phyloP scores from a whole-genome alignment of 163 green algal species.

The Chlamydomonas reinhardtii region DNA sequence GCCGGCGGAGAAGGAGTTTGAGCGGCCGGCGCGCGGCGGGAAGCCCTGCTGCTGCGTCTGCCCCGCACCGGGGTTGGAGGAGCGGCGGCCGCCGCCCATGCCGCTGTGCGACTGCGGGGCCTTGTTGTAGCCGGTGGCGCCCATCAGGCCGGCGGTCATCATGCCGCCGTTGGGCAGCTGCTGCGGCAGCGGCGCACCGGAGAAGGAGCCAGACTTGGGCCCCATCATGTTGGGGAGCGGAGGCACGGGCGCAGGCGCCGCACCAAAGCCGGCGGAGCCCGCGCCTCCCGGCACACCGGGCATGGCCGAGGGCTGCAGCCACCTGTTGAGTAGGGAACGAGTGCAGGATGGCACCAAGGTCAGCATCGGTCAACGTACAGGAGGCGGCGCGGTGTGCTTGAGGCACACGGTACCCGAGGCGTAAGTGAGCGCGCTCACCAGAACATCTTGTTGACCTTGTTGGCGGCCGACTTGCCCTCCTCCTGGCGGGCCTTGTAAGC shows the following conservation, averaged over 20 bases:
- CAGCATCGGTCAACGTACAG: too few species aligned
- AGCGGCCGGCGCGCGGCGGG: slow-evolving; percentile 3
- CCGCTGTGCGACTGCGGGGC: not conserved
- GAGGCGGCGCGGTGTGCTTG: too few species aligned
- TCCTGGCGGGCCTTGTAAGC: slow-evolving; percentile 44
- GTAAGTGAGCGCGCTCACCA: slow-evolving; percentile 1
- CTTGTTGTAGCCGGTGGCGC: not conserved
- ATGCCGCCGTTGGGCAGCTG: not conserved
- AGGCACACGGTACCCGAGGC: too few species aligned
- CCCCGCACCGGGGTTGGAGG: slow-evolving; percentile 1
- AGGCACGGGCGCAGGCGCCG: not conserved
- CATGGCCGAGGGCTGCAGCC: slow-evolving; percentile 41
- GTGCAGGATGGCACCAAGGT: too few species aligned
- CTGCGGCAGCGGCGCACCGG: not conserved
- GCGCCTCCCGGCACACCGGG: not conserved
- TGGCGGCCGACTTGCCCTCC: slow-evolving; percentile 50
- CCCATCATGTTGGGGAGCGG: not conserved
- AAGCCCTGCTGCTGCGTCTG: slow-evolving; percentile 5
- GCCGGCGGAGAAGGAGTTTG: slow-evolving; percentile 44
- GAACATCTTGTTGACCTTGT: slow-evolving; percentile 62
- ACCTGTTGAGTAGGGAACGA: not conserved
- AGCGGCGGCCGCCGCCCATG: slow-evolving; percentile 1
- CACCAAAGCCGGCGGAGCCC: not conserved
- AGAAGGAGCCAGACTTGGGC: not conserved
- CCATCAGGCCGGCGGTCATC: slow-evolving; percentile 21